These are phyloP conservation scores for Rubia yunnanensis DNA, from an alignment of 257 asterid genomes.

Conservation along the genomic window DNA sequence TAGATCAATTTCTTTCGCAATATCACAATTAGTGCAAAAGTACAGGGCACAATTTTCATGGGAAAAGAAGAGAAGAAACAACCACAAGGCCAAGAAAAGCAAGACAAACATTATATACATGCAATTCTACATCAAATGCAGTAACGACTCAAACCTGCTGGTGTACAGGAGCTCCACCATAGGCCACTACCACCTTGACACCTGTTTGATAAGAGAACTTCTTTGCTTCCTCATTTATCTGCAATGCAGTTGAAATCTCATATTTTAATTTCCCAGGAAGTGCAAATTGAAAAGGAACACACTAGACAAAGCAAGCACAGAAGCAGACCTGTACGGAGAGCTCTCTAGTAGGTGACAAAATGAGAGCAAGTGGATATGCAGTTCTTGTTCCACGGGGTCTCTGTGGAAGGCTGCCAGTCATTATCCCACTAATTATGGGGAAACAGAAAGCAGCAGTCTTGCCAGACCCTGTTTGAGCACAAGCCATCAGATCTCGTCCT, in stretches of 20 bases:
- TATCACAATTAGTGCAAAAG: background rate
- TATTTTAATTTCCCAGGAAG: conserved; percentile 7
- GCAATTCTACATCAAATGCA: background rate
- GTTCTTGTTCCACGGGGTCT: conserved; percentile 70
- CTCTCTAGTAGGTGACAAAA: conserved; percentile 83
- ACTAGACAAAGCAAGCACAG: background rate
- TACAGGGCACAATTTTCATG: background rate
- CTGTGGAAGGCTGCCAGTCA: conserved; percentile 43
- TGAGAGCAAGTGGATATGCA: conserved; percentile 71
- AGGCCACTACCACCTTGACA: conserved; percentile 71
- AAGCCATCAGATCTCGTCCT: conserved; percentile 84
- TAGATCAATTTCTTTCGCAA: background rate
- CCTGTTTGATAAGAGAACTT: conserved; percentile 85
- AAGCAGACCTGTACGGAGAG: conserved; percentile 69
- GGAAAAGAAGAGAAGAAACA: background rate
- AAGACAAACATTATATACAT: background rate
- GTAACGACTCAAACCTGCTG: conserved; percentile 42
- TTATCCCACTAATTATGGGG: conserved; percentile 78
- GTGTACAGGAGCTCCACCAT: conserved; percentile 81
- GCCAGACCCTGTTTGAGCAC: conserved; percentile 93
- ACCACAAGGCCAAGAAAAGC: background rate
- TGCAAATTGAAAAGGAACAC: background rate
- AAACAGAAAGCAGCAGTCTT: conserved; percentile 92
- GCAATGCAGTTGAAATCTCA: conserved; percentile 16
- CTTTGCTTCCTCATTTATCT: conserved; percentile 82